phyloP scores from a whole-genome alignment of 129 eudicot species.

The Apium graveolens region DNA sequence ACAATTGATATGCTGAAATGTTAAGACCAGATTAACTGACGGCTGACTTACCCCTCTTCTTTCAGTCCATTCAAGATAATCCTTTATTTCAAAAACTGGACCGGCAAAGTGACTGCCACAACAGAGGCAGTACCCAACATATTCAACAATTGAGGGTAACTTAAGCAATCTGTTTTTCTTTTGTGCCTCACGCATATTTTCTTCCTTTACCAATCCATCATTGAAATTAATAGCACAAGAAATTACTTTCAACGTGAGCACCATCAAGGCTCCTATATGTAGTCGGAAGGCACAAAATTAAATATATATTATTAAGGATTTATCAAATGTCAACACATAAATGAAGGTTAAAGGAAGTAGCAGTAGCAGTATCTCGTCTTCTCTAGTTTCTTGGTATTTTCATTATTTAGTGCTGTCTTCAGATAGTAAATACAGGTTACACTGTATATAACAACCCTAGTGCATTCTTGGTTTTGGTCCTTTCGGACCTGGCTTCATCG shows the following conservation, averaged over 20 bases:
- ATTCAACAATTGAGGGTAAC: conserved; percentile 79
- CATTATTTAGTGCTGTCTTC: neutral
- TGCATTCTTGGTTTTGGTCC: neutral
- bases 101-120: conserved; percentile 99
- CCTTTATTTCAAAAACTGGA: conserved; percentile 89
- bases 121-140: conserved; percentile 82
- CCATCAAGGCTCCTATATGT: conserved; percentile 81
- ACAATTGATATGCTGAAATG: neutral
- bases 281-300: neutral
- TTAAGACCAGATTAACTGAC: conserved; percentile 1
- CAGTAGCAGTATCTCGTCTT: neutral
- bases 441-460: neutral
- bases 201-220: conserved; percentile 74
- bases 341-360: neutral
- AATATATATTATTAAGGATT: neutral
- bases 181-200: conserved; percentile 64
- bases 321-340: neutral
- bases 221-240: conserved; percentile 83
- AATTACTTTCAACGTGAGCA: conserved; percentile 84
- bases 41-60: conserved; percentile 59
- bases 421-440: neutral
- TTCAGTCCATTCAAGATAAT: conserved; percentile 93
- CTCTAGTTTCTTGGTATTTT: neutral
- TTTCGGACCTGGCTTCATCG: neutral
- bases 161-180: conserved; percentile 72